These are phyloP conservation scores for Podila epigama DNA, from an alignment of 192 early-diverging fungal genomes.

Conservation along the genomic window DNA sequence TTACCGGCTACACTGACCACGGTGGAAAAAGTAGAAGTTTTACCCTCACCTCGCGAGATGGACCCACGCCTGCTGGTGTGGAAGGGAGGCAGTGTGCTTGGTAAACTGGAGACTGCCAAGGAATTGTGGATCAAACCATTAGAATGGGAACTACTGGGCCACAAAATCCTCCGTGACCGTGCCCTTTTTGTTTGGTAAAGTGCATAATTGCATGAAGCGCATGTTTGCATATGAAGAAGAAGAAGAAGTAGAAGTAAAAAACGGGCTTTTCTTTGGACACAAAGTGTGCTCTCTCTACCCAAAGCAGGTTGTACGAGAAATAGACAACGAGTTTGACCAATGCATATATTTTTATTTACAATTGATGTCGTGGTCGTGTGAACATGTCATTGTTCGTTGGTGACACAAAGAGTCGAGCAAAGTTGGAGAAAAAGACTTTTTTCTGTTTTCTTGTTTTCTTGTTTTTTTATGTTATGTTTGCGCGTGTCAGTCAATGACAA, in stretches of 20 bases:
- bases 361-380: too few species aligned
- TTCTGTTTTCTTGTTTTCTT: too few species aligned
- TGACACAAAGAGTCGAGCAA: not conserved
- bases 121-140: constrained; percentile 79
- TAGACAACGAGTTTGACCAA: too few species aligned
- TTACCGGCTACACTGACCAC: constrained; percentile 24
- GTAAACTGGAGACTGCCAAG: constrained; percentile 76
- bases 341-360: too few species aligned
- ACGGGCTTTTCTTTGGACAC: not conserved
- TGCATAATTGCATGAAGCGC: too few species aligned
- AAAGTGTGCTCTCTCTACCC: too few species aligned
- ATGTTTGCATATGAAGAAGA: not conserved
- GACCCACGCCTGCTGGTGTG: constrained; percentile 85
- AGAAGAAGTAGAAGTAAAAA: not conserved
- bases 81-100: constrained; percentile 87
- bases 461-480: too few species aligned
- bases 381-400: not conserved
- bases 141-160: constrained; percentile 80
- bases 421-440: too few species aligned
- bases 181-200: constrained; percentile 70
- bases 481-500: too few species aligned
- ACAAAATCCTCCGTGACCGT: constrained; percentile 68
- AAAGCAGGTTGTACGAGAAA: too few species aligned
- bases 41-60: constrained; percentile 83
- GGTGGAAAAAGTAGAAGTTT: constrained; percentile 68